Base-by-base conservation (phyloP, 345 rosid species). In the Eutrema japonicum region DNA sequence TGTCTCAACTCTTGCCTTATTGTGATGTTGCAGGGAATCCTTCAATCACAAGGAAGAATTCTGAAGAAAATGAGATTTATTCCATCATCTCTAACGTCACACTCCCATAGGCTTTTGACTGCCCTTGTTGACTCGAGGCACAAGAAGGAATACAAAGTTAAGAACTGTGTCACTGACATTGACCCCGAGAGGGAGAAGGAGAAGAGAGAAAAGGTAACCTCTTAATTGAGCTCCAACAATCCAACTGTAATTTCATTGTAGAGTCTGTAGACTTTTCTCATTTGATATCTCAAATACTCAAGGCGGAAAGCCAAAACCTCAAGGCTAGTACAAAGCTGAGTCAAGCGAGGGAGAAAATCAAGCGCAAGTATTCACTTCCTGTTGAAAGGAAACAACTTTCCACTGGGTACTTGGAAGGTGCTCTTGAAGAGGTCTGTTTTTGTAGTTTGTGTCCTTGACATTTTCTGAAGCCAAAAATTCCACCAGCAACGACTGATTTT, bases 121-220 rank as follows among this genome's bases (percentile, higher is more conserved):
- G 98, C 96, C 75, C 91, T 95, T 80, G 94, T 95, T 71, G 99
- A 95, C 68, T 88, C 96, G 47, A 90, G 90, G 70, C 96, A 95
- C 60, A 92, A 87, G 78, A 95, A 90, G 82, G 80, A 72, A 43
- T 90, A 80, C 72, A 95, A 92, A 80, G 99, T 95, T 62, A 95
- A 95, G 85, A 92, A 95, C 82, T 92, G 97, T 68, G 66, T 95
- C 77, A 95, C 99, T 33, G 99, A 92, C 85, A 90, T 95, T 74
- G 99, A 95, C 78, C 99, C 99, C 66, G 99, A 95, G 87, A 92
- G 89, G 82, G 99, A 89, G 78, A 95, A 92, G 81, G 99, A 95
- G 80, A 93, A 91, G 76, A 88, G 89, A 75, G 99, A 95, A 78
- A 95, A 78, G 99, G 99, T 95, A 80, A 74, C 32, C 54, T 36